phyloP scores from a whole-genome alignment of 371 early-diverging fungal genomes.

The Mortierella sp. region DNA sequence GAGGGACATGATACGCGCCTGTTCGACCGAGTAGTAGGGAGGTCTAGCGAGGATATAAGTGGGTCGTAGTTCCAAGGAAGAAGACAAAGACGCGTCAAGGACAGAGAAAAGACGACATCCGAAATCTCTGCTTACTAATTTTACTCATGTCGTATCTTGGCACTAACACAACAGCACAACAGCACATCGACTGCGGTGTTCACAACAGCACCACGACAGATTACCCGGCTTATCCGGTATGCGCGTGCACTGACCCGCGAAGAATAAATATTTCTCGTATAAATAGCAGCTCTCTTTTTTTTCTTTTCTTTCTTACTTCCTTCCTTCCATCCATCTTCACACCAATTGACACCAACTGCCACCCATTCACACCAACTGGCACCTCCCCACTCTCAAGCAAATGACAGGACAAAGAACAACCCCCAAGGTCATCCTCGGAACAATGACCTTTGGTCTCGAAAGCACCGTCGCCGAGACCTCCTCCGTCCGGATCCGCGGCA shows the following conservation, averaged over 20 bases:
- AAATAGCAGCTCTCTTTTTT: constrained; percentile 35
- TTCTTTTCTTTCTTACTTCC: constrained; percentile 60
- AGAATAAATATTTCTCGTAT: background rate
- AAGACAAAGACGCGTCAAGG: too few species aligned
- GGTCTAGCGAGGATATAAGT: too few species aligned
- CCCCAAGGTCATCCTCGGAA: constrained; percentile 23
- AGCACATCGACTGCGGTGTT: too few species aligned
- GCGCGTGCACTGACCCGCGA: background rate
- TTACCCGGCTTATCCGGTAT: background rate
- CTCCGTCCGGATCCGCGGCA: constrained; percentile 28
- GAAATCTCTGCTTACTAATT: too few species aligned
- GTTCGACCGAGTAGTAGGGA: too few species aligned
- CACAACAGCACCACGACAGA: too few species aligned
- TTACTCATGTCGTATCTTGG: too few species aligned
- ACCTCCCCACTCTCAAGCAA: background rate
- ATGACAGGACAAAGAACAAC: constrained; percentile 10
- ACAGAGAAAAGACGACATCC: too few species aligned
- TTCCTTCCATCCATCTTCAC: background rate
- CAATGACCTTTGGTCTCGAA: constrained; percentile 36
- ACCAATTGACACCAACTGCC: background rate
- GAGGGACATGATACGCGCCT: too few species aligned
- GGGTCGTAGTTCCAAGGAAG: too few species aligned
- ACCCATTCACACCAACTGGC: background rate
- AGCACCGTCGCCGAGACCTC: background rate
- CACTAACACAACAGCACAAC: too few species aligned